phyloP scores from a whole-genome alignment of 2,329 filamentous ascomycete species.

The Sclerotinia spermophila region DNA sequence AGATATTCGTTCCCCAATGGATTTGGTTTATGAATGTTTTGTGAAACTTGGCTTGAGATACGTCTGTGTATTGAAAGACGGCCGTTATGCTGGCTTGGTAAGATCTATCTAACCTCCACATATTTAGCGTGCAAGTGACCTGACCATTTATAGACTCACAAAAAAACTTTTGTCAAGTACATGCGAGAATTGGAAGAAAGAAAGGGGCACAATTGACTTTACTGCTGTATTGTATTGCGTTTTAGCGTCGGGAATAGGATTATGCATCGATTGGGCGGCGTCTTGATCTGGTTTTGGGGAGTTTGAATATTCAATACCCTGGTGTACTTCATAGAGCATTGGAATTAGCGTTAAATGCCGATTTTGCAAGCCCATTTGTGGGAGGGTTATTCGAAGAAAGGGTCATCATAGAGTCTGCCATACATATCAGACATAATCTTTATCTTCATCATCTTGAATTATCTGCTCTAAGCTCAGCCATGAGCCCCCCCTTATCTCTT shows the following conservation, averaged over 20 bases:
- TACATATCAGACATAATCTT: slow-evolving; percentile 46
- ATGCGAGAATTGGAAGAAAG: slow-evolving; percentile 74
- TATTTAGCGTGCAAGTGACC: slow-evolving; percentile 14
- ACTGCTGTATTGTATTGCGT: slow-evolving; percentile 4
- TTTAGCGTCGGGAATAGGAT: slow-evolving; percentile 7
- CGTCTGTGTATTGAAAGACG: slow-evolving; percentile 82
- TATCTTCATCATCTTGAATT: slow-evolving; percentile 51
- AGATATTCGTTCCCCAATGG: slow-evolving; percentile 86
- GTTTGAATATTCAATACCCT: slow-evolving; percentile 19
- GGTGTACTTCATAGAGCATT: slow-evolving; percentile 19
- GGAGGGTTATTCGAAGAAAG: background rate
- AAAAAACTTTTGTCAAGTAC: slow-evolving; percentile 95
- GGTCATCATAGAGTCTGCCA: slow-evolving; percentile 5
- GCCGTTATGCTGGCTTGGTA: slow-evolving; percentile 84
- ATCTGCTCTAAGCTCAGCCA: slow-evolving; percentile 75
- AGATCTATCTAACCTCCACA: slow-evolving; percentile 22
- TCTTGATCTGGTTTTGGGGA: slow-evolving; percentile 18
- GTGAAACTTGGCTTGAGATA: slow-evolving; percentile 90
- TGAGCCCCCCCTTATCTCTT: slow-evolving; percentile 72
- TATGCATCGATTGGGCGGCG: slow-evolving; percentile 17
- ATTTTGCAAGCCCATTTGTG: background rate
- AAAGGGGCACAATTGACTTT: slow-evolving; percentile 26
- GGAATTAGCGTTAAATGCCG: slow-evolving; percentile 4
- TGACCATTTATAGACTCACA: slow-evolving; percentile 62
- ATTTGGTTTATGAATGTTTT: slow-evolving; percentile 94